A percentile compares a stretch with the other conserved stretches of the same genome.
phyloP scores from a whole-genome alignment of 345 rosid genomes.

The Iberis pinnata region DNA sequence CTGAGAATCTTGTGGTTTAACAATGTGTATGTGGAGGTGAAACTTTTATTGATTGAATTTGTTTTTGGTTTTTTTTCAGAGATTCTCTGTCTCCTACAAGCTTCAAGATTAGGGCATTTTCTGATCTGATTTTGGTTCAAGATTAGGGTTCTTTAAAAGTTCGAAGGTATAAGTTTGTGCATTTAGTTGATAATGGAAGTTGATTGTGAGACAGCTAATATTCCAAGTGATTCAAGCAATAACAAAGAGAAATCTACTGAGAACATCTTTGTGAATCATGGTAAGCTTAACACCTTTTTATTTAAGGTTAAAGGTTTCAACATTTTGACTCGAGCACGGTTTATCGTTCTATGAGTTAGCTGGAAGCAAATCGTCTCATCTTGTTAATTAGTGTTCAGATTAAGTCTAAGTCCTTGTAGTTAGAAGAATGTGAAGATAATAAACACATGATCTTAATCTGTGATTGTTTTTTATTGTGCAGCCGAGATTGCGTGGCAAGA shows the following conservation, averaged over 20 bases:
- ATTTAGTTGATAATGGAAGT: slow-evolving; percentile 23
- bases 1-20: neutral
- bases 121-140: slow-evolving; percentile 4
- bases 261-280: slow-evolving; percentile 25
- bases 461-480: slow-evolving; percentile 7
- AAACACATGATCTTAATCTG: neutral
- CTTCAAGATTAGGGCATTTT: neutral
- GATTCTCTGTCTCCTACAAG: slow-evolving; percentile 1
- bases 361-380: neutral
- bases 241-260: slow-evolving; percentile 13
- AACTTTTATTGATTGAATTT: neutral
- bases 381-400: neutral
- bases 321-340: neutral
- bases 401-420: neutral
- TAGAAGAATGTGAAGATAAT: neutral
- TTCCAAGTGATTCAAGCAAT: slow-evolving; percentile 5
- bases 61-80: neutral
- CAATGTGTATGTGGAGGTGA: neutral
- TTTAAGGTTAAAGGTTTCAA: neutral
- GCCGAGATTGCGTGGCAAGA: slow-evolving; percentile 34
- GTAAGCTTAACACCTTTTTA: slow-evolving; percentile 8
- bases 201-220: slow-evolving; percentile 15
- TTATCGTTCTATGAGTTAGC: neutral
- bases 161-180: too few species aligned
- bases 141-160: neutral